Evolutionary conservation across 768 basidiomycete genomes (phyloP).

Genomic region (Xerocomus potaroensis): DNA sequence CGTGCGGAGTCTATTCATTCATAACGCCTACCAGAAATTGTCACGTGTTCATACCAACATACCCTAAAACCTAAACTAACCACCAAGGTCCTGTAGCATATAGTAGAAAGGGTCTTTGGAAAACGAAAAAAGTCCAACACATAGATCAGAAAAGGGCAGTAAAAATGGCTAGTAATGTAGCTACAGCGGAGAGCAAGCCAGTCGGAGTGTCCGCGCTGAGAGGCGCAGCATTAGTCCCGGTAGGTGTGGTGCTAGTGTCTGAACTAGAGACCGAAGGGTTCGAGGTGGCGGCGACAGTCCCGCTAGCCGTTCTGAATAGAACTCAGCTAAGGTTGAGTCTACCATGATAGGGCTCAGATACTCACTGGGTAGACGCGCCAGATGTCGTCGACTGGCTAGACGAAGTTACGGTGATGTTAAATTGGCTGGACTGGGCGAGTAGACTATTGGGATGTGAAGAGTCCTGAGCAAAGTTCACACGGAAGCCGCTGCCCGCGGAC

Average conservation of each 20-base stretch:
- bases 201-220: constrained; percentile 25
- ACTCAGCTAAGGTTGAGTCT: not conserved
- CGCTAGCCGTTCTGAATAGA: constrained; percentile 8
- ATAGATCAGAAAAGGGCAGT: constrained; percentile 16
- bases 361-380: constrained; percentile 17
- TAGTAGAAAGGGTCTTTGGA: not conserved
- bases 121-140: not conserved
- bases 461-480: constrained; percentile 65
- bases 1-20: too few species aligned
- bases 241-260: constrained; percentile 23
- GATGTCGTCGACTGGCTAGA: constrained; percentile 16
- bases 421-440: constrained; percentile 67
- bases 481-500: constrained; percentile 58
- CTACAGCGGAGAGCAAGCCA: constrained; percentile 34
- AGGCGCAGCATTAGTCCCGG: constrained; percentile 30
- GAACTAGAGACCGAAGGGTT: constrained; percentile 33
- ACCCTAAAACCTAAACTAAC: too few species aligned
- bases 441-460: constrained; percentile 45
- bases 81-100: too few species aligned
- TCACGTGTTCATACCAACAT: too few species aligned
- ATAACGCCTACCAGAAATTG: too few species aligned
- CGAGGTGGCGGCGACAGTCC: constrained; percentile 2
- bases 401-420: constrained; percentile 40
- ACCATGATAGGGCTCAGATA: not conserved
- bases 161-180: constrained; percentile 34